A percentile compares a stretch with the other conserved stretches of the same genome.
phyloP scores from a whole-genome alignment of 1,284 basidiomycete species.

The Apiotrichum laibachii region DNA sequence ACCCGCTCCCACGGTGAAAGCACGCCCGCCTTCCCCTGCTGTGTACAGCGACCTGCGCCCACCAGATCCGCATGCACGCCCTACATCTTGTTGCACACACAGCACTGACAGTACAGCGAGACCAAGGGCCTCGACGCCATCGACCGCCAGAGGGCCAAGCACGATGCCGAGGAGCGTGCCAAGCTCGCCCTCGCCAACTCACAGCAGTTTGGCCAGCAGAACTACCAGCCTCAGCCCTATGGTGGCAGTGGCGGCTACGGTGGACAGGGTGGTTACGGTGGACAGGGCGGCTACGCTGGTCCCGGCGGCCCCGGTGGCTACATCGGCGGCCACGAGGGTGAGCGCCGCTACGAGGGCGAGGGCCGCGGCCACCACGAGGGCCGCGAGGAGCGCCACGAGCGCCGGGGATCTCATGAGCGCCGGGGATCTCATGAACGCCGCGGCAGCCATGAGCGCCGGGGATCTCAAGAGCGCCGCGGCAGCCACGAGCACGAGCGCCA shows the following conservation, averaged over 20 bases:
- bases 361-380: neutral
- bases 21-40: too few species aligned
- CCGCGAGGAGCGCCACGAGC: too few species aligned
- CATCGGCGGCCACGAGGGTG: conserved; percentile 8
- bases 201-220: conserved; percentile 17
- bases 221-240: conserved; percentile 18
- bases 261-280: conserved; percentile 7
- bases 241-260: conserved; percentile 10
- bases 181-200: conserved; percentile 24
- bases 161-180: conserved; percentile 26
- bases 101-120: conserved; percentile 14
- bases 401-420: too few species aligned
- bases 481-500: too few species aligned
- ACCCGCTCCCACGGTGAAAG: too few species aligned
- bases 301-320: conserved; percentile 6
- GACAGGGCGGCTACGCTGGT: too few species aligned
- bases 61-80: too few species aligned
- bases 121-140: conserved; percentile 29
- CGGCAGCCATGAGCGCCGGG: too few species aligned
- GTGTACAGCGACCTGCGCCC: neutral
- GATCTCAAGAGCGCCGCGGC: too few species aligned
- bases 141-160: conserved; percentile 26
- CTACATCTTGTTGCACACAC: neutral
- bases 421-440: too few species aligned
- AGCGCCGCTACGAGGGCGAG: conserved; percentile 5